Evolutionary conservation across 495 filamentous ascomycete species (phyloP).

Genomic region (Pyrenula aspistea): DNA sequence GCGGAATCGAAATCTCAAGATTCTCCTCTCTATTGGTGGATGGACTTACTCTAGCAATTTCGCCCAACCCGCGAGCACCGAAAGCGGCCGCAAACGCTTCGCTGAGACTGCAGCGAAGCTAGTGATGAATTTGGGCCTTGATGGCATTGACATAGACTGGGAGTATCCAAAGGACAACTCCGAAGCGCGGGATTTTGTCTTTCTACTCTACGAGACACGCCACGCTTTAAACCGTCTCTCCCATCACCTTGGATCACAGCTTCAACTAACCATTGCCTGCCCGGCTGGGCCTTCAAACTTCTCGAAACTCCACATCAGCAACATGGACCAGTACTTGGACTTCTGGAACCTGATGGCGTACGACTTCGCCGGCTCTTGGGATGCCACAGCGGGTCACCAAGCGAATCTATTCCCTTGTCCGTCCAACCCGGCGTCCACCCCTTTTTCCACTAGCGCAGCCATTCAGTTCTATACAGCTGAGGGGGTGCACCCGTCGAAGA

Average conservation of each 20-base stretch:
- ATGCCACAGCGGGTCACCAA: conserved; percentile 60
- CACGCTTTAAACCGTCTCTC: conserved; percentile 28
- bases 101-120: conserved; percentile 56
- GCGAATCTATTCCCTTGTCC: conserved; percentile 56
- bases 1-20: conserved; percentile 75
- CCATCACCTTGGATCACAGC: conserved; percentile 51
- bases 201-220: conserved; percentile 48
- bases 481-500: conserved; percentile 55
- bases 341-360: conserved; percentile 78
- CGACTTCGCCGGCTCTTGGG: conserved; percentile 74
- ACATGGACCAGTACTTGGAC: conserved; percentile 69
- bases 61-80: conserved; percentile 49
- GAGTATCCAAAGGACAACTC: conserved; percentile 31
- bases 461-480: conserved; percentile 48
- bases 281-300: conserved; percentile 52
- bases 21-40: conserved; percentile 86
- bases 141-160: conserved; percentile 54
- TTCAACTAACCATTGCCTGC: conserved; percentile 68
- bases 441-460: conserved; percentile 32
- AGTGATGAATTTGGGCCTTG: conserved; percentile 51
- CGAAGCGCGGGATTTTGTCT: conserved; percentile 59
- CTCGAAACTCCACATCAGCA: conserved; percentile 46
- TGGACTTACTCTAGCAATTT: conserved; percentile 95
- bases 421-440: conserved; percentile 45
- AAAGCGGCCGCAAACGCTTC: conserved; percentile 59